Percentiles rank a stretch among this genome's conserved stretches.
Evolutionary conservation across 1,139 yeast genomes (phyloP).

Genomic region (Candida tropicalis): DNA sequence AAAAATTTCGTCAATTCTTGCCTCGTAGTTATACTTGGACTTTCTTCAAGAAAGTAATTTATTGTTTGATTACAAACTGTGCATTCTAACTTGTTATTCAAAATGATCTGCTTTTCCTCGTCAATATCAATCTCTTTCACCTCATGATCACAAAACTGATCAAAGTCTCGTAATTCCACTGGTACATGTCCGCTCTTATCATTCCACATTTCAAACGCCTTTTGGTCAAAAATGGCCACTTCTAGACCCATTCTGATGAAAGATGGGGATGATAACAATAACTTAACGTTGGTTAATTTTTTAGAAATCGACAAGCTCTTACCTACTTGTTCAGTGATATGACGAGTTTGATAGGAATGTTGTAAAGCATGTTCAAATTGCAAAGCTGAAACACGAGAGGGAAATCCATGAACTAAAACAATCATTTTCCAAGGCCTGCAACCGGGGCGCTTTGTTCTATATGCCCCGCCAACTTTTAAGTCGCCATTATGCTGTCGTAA

Average conservation of each 20-base stretch:
- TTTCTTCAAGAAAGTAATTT: constrained; percentile 32
- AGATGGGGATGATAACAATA: constrained; percentile 48
- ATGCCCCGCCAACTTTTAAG: constrained; percentile 65
- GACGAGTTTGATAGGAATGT: constrained; percentile 67
- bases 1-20: constrained; percentile 9
- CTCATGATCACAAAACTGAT: constrained; percentile 13
- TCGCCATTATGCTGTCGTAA: constrained; percentile 80
- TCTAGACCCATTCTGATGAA: constrained; percentile 44
- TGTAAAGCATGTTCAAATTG: constrained; percentile 84
- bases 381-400: constrained; percentile 67
- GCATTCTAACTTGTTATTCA: constrained; percentile 28
- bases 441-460: constrained; percentile 55
- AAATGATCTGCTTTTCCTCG: constrained; percentile 22
- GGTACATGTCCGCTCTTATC: constrained; percentile 13
- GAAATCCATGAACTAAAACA: constrained; percentile 67
- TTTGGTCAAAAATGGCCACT: constrained; percentile 40
- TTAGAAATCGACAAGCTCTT: constrained; percentile 39
- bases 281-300: constrained; percentile 53
- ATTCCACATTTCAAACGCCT: constrained; percentile 28
- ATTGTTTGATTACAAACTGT: constrained; percentile 27
- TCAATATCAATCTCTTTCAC: constrained; percentile 15
- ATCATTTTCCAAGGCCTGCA: constrained; percentile 77
- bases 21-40: constrained; percentile 6
- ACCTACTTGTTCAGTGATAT: constrained; percentile 39
- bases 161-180: constrained; percentile 16